Evolutionary conservation across 2,329 filamentous ascomycete species (phyloP).

Genomic region (Cryphonectria japonica): DNA sequence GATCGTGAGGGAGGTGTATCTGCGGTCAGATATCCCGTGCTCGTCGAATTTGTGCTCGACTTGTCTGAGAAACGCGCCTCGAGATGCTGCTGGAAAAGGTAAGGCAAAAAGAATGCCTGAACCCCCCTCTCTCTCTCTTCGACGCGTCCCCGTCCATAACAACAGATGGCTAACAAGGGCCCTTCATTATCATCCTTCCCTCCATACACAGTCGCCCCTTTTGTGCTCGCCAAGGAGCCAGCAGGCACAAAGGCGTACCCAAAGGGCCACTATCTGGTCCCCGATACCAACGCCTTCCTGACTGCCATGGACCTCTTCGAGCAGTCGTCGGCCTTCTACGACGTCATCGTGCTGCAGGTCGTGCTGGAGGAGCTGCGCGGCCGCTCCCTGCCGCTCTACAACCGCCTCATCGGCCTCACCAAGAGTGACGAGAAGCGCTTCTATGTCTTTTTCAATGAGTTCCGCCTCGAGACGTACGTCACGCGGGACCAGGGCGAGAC

Average conservation of each 20-base stretch:
- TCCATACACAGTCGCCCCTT: constrained; percentile 66
- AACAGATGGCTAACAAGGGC: constrained; percentile 29
- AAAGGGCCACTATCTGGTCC: constrained; percentile 89
- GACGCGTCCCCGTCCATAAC: neutral
- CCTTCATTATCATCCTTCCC: neutral
- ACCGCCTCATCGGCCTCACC: constrained; percentile 85
- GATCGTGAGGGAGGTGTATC: constrained; percentile 94
- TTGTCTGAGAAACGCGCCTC: constrained; percentile 76
- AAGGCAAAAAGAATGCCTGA: constrained; percentile 34
- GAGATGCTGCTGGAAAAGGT: constrained; percentile 80
- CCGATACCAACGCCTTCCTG: constrained; percentile 93
- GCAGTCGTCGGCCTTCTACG: constrained; percentile 86
- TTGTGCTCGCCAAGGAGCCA: constrained; percentile 87
- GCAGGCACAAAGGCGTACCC: constrained; percentile 82
- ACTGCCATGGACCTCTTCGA: constrained; percentile 98
- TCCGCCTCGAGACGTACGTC: constrained; percentile 89
- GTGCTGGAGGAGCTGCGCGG: constrained; percentile 96
- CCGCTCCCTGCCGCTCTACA: constrained; percentile 91
- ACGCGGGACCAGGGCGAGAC: constrained; percentile 74
- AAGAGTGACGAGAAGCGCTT: constrained; percentile 97
- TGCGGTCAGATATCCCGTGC: constrained; percentile 95
- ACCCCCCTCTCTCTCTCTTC: neutral
- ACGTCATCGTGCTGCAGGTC: constrained; percentile 95
- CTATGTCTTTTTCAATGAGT: constrained; percentile 99
- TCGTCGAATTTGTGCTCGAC: constrained; percentile 84